Base-by-base conservation (phyloP, 345 rosid genomes). In the Litchi chinensis region DNA sequence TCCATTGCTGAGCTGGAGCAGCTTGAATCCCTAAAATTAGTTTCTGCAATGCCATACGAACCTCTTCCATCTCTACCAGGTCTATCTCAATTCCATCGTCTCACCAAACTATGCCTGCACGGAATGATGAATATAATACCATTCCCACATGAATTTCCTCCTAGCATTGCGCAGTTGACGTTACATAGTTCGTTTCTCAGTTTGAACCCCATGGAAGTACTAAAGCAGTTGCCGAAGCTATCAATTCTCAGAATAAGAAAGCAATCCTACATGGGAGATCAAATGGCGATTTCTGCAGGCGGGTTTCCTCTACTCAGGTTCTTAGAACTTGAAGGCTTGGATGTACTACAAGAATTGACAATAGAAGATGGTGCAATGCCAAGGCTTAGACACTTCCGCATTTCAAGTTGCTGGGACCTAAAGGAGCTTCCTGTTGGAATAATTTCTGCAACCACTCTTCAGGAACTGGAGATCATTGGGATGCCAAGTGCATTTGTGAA, bases 11-110 rank as follows among this genome's bases (percentile, higher is more conserved):
- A 46, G 11, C 78, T 76, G 6, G 57, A 26, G 68, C 69, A 68
- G 26, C 83, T 83, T 68, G 76, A 64, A 59, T 76, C 80, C 67
- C 80, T 83, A n/a, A 32, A 65, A 12, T 73, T 76, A 2, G 5
- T 65, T 54, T 46, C 56, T 50, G 4, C 56, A 50, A 50, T 50
- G 26, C 52, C 76, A 59, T 24, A 39, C 43, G 7, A 56, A 26
- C 75, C 63, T 46, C 80, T 50, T 43, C 74, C 28, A 54, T 65
- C 41, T 62, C 75, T 83, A 50, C 56, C 13, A 4, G 56, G 56
- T 50, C 56, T 50, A 4, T 50, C 56, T 50, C 6, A 13, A 13
- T 15, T 50, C 56, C 56, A 50, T 1, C 13, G 52, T 79, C 74
- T 80, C 82, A 68, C 78, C 75, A 65, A 83, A 73, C 24, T 71